Base-by-base conservation (phyloP, 1,284 basidiomycete species). In the Ganoderma resinaceum region DNA sequence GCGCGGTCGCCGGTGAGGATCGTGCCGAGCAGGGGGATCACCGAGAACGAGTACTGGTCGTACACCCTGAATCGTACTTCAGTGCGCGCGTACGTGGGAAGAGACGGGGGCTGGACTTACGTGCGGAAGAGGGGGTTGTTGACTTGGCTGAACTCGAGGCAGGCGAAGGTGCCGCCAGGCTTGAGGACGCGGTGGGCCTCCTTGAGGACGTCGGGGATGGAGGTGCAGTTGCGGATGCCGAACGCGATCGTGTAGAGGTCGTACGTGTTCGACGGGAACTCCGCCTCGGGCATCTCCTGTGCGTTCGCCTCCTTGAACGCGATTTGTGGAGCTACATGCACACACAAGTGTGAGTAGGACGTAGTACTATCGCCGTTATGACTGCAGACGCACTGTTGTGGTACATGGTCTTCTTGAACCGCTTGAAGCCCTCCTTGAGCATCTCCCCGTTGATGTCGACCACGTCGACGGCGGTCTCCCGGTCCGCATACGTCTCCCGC, bases 201-300 rank as follows among this genome's bases (percentile, higher is more conserved):
- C 69, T 87, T 85, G 55, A 99, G 85, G 20, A 97, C 98, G 31
- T 90, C 90, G 12, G 95, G 92, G 71, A 99, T 89, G 66, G 95
- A 95, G 11, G 98, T 99, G 85, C 95, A 98, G 80, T 99, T 99
- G 63, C 98, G 89, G 74, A 99, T 99, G 40, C 98, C 97, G 78
- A 99, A 99, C 0, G 98, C 96, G 78, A 99, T 99, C 29, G 98
- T 99, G 84, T 98, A 99, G 20, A 99, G 84, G 81, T 99, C 97
- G 73, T 98, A 95, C 20, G 93, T 89, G 80, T 95, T 90, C 76
- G 93, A 89, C 14, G 86, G 83, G 78, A 96, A 93, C 72, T 89
- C 84, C 40, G 89, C 85, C 53, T 80, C 70, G 0, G 90, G 86
- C 40, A 99, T 85, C 26, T 85, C 84, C 80, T 99, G 96, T 8